These are phyloP conservation scores for Globisporangium abappressorium DNA, from an alignment of 352 stramenopile genomes.

Conservation along the genomic window DNA sequence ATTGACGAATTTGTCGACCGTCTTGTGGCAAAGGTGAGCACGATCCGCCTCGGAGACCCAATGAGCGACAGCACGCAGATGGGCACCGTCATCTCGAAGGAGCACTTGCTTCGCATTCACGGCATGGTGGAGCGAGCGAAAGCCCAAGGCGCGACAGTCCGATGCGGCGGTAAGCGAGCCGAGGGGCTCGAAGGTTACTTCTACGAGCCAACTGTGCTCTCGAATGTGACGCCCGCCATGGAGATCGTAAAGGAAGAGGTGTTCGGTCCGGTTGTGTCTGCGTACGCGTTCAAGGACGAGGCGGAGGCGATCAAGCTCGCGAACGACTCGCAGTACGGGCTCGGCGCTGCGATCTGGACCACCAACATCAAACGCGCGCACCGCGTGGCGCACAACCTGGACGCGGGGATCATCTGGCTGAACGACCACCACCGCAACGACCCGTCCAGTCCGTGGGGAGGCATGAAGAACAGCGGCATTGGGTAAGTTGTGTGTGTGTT, in stretches of 20 bases:
- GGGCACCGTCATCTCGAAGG: slow-evolving; percentile 64
- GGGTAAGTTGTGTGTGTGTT: slow-evolving; percentile 25
- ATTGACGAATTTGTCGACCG: slow-evolving; percentile 72
- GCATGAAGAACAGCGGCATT: slow-evolving; percentile 67
- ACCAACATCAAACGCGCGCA: slow-evolving; percentile 75
- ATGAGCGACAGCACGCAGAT: slow-evolving; percentile 53
- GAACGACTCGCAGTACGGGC: slow-evolving; percentile 81
- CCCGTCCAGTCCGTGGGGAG: slow-evolving; percentile 62
- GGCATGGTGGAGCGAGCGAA: slow-evolving; percentile 77
- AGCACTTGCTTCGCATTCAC: slow-evolving; percentile 58
- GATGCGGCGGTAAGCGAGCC: slow-evolving; percentile 64
- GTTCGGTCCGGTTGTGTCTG: slow-evolving; percentile 80
- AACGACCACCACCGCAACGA: slow-evolving; percentile 81
- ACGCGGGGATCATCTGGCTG: slow-evolving; percentile 89
- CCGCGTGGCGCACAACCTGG: slow-evolving; percentile 73
- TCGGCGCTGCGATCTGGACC: slow-evolving; percentile 86
- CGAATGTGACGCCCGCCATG: slow-evolving; percentile 52
- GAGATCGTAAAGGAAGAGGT: slow-evolving; percentile 87
- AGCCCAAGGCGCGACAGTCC: slow-evolving; percentile 70
- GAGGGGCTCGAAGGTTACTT: slow-evolving; percentile 76
- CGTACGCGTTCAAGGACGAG: slow-evolving; percentile 50
- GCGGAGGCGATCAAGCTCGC: slow-evolving; percentile 70
- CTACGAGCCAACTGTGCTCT: slow-evolving; percentile 92
- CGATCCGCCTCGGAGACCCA: slow-evolving; percentile 53
- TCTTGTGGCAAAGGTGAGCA: slow-evolving; percentile 46